Evolutionary conservation across 2,329 filamentous ascomycete genomes (phyloP).

Genomic region (Xylariaceae sp.): DNA sequence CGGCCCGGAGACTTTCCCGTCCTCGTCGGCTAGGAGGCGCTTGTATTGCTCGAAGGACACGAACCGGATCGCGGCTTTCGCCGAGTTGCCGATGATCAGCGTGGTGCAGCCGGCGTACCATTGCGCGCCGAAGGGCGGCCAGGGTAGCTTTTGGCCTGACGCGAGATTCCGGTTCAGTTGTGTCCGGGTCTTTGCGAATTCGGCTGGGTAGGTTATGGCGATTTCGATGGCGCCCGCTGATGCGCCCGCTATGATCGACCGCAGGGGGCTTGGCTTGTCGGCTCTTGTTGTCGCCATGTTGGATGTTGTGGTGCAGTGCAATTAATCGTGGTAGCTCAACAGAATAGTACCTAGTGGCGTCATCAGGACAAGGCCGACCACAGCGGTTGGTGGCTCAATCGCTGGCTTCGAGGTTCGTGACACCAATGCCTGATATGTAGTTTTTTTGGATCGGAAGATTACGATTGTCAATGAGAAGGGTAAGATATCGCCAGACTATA

Average conservation of each 20-base stretch:
- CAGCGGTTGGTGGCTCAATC: too few species aligned
- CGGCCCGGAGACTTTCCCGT: slow-evolving; percentile 86
- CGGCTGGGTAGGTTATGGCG: slow-evolving; percentile 75
- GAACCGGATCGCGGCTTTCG: slow-evolving; percentile 94
- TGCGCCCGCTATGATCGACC: slow-evolving; percentile 87
- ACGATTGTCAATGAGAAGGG: too few species aligned
- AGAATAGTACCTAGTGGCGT: too few species aligned
- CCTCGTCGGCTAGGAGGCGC: slow-evolving; percentile 70
- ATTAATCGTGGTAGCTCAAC: too few species aligned
- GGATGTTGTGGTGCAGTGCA: not conserved
- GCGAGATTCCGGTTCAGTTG: slow-evolving; percentile 85
- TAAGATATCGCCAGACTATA: too few species aligned
- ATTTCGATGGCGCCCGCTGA: slow-evolving; percentile 96
- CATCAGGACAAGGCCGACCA: too few species aligned
- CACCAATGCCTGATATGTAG: too few species aligned
- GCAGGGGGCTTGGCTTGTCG: slow-evolving; percentile 69
- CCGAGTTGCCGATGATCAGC: slow-evolving; percentile 90
- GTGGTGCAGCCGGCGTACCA: slow-evolving; percentile 99
- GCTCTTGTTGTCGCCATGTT: slow-evolving; percentile 23
- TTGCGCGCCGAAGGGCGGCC: slow-evolving; percentile 87
- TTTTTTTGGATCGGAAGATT: too few species aligned
- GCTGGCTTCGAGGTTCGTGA: too few species aligned
- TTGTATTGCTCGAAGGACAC: slow-evolving; percentile 97
- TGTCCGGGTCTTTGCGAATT: slow-evolving; percentile 91
- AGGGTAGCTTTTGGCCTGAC: slow-evolving; percentile 82